Evolutionary conservation across 2,329 filamentous ascomycete genomes (phyloP), one percentile per base, ranked within the genome.

Genomic region (Diaporthe australafricana): DNA sequence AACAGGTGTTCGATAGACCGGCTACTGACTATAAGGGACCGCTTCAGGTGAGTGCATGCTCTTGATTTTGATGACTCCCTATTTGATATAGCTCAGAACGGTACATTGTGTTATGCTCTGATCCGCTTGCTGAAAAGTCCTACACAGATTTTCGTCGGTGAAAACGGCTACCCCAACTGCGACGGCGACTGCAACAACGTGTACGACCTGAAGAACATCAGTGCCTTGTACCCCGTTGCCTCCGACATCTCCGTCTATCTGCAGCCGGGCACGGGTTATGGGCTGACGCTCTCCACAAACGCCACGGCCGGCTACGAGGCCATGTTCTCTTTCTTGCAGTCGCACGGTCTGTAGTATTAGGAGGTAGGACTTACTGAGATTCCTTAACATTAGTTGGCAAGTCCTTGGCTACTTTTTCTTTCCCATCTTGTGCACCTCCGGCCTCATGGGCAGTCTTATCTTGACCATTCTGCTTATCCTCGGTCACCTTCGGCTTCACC

Each of bases 191-290:
- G 82, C 73, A 81, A 77, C 17, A 76, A 42, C 17, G 6, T 38
- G 7, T 45, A 30, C 47, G 17, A 63, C 20, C 40, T 55, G 42
- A 48, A 6, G n/a, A 53, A 30, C 8, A 50, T 70, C 74, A 71
- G 25, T 56, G 65, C n/a, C 70, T 70, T 11, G 80, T 79, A 68
- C 22, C 78, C 80, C 25, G 75, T 75, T 20, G 79, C 78, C 3
- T 74, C 73, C 48, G 76, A 74, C 17, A 75, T 81, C 35, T 73
- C 77, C 16, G 73, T 76, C 17, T 76, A 78, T 55, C 73, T 83
- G 2, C 81, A 82, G 73, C 81, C 81, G 7, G 77, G 80, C 65
- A 81, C 80, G 5, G 81, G 81, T 1, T 81, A 83, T 74, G 80
- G 76, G 8, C 74, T 83, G 32, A 76, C 79, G 5, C 73, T 83